Conservation (phyloP, 2,329 filamentous ascomycete genomes). For the Fusarium nematophilum region DNA sequence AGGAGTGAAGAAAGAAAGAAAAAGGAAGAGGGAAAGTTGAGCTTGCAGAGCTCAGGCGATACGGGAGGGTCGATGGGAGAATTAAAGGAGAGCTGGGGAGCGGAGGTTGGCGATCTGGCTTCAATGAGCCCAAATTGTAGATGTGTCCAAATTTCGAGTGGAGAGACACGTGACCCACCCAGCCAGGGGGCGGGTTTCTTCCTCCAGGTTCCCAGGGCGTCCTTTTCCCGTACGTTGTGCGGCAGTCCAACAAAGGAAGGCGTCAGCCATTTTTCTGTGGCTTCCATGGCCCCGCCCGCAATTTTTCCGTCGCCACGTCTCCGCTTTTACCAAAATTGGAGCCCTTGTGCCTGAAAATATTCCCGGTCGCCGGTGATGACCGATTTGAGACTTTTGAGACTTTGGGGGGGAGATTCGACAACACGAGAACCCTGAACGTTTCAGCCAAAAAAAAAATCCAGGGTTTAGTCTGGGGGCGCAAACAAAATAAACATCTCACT, state of each 20-base stretch:
- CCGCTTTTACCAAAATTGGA: constrained; percentile 30
- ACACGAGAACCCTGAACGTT: no score
- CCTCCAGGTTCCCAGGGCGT: constrained; percentile 28
- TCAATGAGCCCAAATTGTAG: constrained; percentile 55
- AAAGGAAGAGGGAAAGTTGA: constrained; percentile 47
- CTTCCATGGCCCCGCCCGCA: constrained; percentile 21
- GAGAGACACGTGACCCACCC: constrained; percentile 49
- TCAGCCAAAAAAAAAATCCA: no score
- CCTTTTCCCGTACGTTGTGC: no score
- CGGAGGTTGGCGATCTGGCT: constrained; percentile 57
- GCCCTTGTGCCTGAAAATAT: constrained; percentile 14
- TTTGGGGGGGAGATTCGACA: no score
- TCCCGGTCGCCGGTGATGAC: constrained; percentile 13
- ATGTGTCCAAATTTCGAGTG: constrained; percentile 58
- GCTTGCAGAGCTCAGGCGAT: constrained; percentile 53
- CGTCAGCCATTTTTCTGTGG: constrained; percentile 25
- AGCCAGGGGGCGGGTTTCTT: constrained; percentile 20
- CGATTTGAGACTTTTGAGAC: constrained; percentile 7
- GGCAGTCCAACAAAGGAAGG: constrained; percentile 15
- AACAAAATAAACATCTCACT: not conserved
- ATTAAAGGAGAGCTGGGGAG: constrained; percentile 51
- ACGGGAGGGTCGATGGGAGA: constrained; percentile 47
- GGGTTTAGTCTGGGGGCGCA: no score
- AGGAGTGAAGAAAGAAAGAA: constrained; percentile 48
- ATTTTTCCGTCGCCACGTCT: constrained; percentile 35